phyloP scores from a whole-genome alignment of 306 rosid species.

The Cajanus cajan region DNA sequence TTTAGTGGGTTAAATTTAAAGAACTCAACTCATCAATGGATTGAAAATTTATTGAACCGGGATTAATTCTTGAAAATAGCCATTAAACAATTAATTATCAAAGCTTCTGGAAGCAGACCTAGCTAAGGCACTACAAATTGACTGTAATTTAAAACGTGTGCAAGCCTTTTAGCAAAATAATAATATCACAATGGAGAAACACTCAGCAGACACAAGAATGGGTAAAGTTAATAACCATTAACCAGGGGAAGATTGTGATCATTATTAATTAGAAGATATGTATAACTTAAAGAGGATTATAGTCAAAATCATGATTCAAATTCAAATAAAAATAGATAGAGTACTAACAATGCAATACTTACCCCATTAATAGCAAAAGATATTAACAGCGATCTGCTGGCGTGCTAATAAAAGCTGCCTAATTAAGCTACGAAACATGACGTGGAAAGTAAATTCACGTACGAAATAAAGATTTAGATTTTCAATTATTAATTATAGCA shows the following conservation, averaged over 20 bases:
- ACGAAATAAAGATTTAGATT: not conserved
- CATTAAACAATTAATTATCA: not conserved
- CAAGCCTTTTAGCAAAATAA: not conserved
- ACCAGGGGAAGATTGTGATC: not conserved
- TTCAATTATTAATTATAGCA: conserved; percentile 14
- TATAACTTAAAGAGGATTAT: not conserved
- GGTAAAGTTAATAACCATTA: not conserved
- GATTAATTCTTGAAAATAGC: not conserved
- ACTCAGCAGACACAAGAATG: conserved; percentile 13
- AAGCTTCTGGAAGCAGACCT: not conserved
- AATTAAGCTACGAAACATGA: not conserved
- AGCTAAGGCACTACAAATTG: not conserved
- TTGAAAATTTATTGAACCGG: no score
- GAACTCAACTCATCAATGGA: no score
- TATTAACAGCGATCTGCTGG: no score
- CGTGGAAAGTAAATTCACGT: conserved; percentile 12
- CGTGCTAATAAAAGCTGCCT: not conserved
- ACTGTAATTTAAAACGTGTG: conserved; percentile 18
- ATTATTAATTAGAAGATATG: not conserved
- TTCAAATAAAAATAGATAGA: not conserved
- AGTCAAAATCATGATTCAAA: not conserved
- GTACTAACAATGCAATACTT: not conserved
- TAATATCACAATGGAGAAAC: not conserved
- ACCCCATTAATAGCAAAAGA: conserved; percentile 5
- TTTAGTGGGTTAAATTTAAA: no score